Percentiles rank a stretch among this genome's conserved stretches.
phyloP scores from a whole-genome alignment of 2,329 filamentous ascomycete species.

The Stachybotrys chlorohalonatus region DNA sequence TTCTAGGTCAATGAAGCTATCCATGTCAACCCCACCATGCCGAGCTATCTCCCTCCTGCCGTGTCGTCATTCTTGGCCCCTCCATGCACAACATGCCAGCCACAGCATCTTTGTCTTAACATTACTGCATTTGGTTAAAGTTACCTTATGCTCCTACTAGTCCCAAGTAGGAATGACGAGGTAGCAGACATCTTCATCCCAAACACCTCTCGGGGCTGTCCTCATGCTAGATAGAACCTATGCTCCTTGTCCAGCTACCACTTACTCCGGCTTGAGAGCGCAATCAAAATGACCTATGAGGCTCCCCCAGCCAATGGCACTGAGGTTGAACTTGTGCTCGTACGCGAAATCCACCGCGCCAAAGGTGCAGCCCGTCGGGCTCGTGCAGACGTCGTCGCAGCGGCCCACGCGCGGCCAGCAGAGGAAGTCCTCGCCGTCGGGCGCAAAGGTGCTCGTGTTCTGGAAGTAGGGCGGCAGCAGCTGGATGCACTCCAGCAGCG shows the following conservation, averaged over 20 bases:
- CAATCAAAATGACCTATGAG: constrained; percentile 26
- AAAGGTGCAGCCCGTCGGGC: constrained; percentile 43
- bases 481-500: constrained; percentile 35
- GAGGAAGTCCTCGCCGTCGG: constrained; percentile 37
- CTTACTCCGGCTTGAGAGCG: constrained; percentile 5
- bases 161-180: too few species aligned
- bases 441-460: constrained; percentile 40
- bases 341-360: constrained; percentile 36
- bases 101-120: too few species aligned
- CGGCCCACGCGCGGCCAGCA: constrained; percentile 34
- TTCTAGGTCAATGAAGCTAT: not conserved
- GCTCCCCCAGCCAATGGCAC: constrained; percentile 34
- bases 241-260: not conserved
- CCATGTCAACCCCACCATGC: not conserved
- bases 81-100: not conserved
- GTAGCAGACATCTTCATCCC: too few species aligned
- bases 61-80: not conserved
- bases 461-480: constrained; percentile 27
- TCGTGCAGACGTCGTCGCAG: constrained; percentile 36
- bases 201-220: not conserved
- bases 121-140: too few species aligned
- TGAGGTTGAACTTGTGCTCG: constrained; percentile 37
- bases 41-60: not conserved
- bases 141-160: too few species aligned
- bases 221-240: too few species aligned